These are phyloP conservation scores for Infundibulicybe gibba DNA, from an alignment of 768 basidiomycete genomes.

Conservation along the genomic window DNA sequence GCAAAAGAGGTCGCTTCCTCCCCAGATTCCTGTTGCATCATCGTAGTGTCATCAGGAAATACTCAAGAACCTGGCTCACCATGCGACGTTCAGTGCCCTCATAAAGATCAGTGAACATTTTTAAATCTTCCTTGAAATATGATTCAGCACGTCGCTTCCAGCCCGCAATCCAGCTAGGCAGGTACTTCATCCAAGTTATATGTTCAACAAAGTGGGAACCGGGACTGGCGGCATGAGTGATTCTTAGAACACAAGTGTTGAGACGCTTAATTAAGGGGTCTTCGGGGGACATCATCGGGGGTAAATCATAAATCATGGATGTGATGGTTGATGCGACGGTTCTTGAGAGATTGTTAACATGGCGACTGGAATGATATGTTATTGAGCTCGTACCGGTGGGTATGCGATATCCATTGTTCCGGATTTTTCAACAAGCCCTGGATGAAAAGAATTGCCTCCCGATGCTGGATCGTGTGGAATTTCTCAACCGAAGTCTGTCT, in stretches of 20 bases:
- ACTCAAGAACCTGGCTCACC: background rate
- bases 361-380: no score
- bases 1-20: background rate
- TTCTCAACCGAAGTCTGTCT: background rate
- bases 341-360: background rate
- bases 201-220: constrained; percentile 29
- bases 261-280: constrained; percentile 13
- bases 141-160: constrained; percentile 23
- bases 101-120: constrained; percentile 17
- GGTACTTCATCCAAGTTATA: constrained; percentile 23
- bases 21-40: background rate
- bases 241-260: constrained; percentile 15
- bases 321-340: constrained; percentile 7
- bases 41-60: background rate
- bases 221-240: constrained; percentile 18
- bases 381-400: background rate
- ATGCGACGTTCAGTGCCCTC: constrained; percentile 6
- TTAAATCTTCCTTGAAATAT: constrained; percentile 14
- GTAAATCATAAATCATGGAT: constrained; percentile 11
- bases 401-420: background rate
- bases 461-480: background rate
- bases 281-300: constrained; percentile 3
- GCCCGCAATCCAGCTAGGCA: constrained; percentile 22
- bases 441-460: background rate
- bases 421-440: background rate